Base-by-base conservation (phyloP, 495 filamentous ascomycete species). In the Hypomontagnella submonticulosa region DNA sequence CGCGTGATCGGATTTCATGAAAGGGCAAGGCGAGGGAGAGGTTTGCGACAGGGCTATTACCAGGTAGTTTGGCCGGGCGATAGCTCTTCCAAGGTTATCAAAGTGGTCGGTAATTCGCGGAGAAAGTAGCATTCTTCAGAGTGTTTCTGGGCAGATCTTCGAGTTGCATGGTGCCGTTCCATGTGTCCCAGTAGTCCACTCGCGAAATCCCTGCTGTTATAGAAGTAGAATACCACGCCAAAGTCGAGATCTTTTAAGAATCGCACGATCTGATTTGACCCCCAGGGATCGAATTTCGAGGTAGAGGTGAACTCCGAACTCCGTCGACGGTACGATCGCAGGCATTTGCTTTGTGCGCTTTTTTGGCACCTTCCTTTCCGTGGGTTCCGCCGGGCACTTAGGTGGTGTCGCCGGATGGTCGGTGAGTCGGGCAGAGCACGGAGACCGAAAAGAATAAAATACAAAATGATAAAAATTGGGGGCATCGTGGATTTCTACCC, bases 131-230 rank as follows among this genome's bases (percentile, higher is more conserved):
- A 62, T 62, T 57, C 8, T 32, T 19, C 4, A 9, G 27, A 32
- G 32, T 19, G 27, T 40, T 60, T 52, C 40, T 67, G 64, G 64
- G 47, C 58, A 62, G 64, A 67, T 67, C 58, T 58, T 67, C 57
- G 30, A 27, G 23, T 2, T 27, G 40, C 61, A 62, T 67, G 64
- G 64, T 43, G 53, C 64, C 64, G 62, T 27, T 27, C 2, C 2
- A 27, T 6, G 23, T 27, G 23, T n/a, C n/a, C n/a, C 23, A 27
- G 23, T 27, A 27, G n/a, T n/a, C n/a, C n/a, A n/a, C n/a, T n/a
- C n/a, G n/a, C n/a, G n/a, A n/a, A n/a, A n/a, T n/a, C n/a, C n/a
- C n/a, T n/a, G n/a, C n/a, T n/a, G n/a, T n/a, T n/a, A n/a, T n/a
- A n/a, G n/a, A n/a, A n/a, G n/a, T n/a, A 27, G 6, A 27, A 27